Evolutionary conservation across 345 rosid species (phyloP).

Genomic region (Pseudoturritis turrita): DNA sequence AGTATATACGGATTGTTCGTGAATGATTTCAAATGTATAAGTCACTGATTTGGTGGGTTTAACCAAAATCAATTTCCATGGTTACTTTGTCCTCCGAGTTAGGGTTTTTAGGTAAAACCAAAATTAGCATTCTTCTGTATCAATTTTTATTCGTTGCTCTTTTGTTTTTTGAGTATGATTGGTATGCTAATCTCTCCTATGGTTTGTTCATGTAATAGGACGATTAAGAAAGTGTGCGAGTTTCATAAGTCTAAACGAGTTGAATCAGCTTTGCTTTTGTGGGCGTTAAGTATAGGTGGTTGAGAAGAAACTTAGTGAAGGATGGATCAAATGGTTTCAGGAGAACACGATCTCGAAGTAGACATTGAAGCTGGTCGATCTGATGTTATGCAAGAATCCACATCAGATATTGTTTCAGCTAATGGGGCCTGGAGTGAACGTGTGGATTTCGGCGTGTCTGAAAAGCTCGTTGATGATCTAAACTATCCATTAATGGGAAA

Average conservation of each 20-base stretch:
- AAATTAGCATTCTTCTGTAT: background rate
- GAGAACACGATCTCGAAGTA: slow-evolving; percentile 39
- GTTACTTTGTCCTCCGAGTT: background rate
- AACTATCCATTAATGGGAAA: slow-evolving; percentile 10
- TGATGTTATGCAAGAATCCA: slow-evolving; percentile 13
- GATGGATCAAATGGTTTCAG: slow-evolving; percentile 35
- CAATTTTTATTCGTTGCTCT: background rate
- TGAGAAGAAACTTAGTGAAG: background rate
- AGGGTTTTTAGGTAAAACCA: background rate
- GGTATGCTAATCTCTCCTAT: background rate
- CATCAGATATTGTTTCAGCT: slow-evolving; percentile 21
- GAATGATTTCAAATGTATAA: background rate
- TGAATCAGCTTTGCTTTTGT: slow-evolving; percentile 13
- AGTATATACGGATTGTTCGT: background rate
- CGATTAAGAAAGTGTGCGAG: background rate
- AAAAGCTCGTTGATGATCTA: slow-evolving; percentile 28
- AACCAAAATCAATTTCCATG: background rate
- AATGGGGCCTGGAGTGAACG: slow-evolving; percentile 9
- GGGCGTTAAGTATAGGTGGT: background rate
- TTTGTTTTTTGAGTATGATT: background rate
- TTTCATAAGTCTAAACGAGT: background rate
- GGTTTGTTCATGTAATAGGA: background rate
- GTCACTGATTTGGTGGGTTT: slow-evolving; percentile 2
- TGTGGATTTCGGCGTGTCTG: slow-evolving; percentile 5
- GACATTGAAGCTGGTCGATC: slow-evolving; percentile 60